These are phyloP conservation scores for Nothophytophthora sp. DNA, from an alignment of 352 stramenopile species.

Conservation along the genomic window DNA sequence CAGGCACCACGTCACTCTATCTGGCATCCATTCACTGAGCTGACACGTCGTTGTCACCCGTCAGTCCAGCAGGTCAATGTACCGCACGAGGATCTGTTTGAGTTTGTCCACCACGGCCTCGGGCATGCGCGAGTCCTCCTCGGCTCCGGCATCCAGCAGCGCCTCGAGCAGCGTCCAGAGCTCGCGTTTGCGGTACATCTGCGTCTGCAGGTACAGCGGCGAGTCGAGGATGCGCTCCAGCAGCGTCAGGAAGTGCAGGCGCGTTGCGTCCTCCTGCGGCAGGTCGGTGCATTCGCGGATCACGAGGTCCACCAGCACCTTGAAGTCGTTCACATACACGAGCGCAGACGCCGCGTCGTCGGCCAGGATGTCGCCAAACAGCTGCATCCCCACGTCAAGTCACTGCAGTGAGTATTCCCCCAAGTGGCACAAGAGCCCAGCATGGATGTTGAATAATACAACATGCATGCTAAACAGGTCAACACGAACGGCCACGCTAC, in stretches of 20 bases:
- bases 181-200: conserved; percentile 62
- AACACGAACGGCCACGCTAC: conserved; percentile 16
- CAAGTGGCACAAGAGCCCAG: too few species aligned
- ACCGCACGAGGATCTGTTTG: conserved; percentile 51
- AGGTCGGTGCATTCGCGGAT: conserved; percentile 67
- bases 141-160: conserved; percentile 35
- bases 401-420: background rate
- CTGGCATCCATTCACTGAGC: too few species aligned
- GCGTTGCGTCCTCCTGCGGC: conserved; percentile 46
- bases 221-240: conserved; percentile 48
- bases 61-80: conserved; percentile 69
- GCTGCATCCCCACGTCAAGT: conserved; percentile 17
- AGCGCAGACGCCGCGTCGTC: conserved; percentile 43
- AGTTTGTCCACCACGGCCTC: conserved; percentile 29
- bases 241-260: conserved; percentile 45
- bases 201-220: conserved; percentile 43
- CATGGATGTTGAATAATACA: too few species aligned
- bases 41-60: background rate
- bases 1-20: too few species aligned
- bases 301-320: conserved; percentile 67
- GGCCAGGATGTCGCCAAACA: conserved; percentile 56
- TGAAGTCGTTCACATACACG: conserved; percentile 78
- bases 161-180: conserved; percentile 51
- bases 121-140: conserved; percentile 44
- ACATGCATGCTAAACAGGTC: conserved; percentile 1